Evolutionary conservation across 2,329 filamentous ascomycete species (phyloP), one percentile per base, ranked within the genome.

Genomic region (Nakataea oryzae): DNA sequence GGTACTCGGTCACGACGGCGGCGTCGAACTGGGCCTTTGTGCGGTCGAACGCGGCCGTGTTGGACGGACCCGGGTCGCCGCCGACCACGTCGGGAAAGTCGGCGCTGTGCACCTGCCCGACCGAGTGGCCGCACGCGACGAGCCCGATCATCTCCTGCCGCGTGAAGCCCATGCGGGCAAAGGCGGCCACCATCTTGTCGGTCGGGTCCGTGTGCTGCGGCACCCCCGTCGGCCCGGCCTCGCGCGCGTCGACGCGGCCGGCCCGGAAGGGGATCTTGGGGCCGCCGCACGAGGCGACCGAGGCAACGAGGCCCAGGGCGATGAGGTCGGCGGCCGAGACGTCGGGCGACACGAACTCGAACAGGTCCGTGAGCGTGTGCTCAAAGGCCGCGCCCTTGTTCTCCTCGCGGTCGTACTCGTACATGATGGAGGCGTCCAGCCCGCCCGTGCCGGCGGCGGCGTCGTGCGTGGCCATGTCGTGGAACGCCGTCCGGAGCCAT

Each of bases 401-500:
- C 66, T 87, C 84, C 34, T 76, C 75, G 61, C 76, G 78, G 28
- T 70, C 73, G 26, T 85, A 71, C 71, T 87, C 84, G 66, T 81
- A 87, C 64, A 84, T 80, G 30, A 87, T 73, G 6, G 84, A 86
- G 21, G 74, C 84, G 66, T 87, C 85, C 34, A 86, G 64, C 0
- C 85, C 85, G 50, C 84, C 84, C 6, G 70, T 72, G 47, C 75
- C 74, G 30, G 72, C 75, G 63, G 72, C 78, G 14, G 74, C 70
- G 66, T 82, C 84, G 34, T 76, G 78, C 2, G 82, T 83, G 4
- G 82, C 75, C 79, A 86, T 83, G 69, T 86, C 84, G 71, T 86
- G 84, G 64, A 87, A 86, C 29, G 79, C 84, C 3, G 81, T 79
- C 29, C 84, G 78, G 54, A 87, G 70, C 84, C 83, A 87, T 70